Evolutionary conservation across 1,284 basidiomycete species (phyloP), one percentile per base, ranked within the genome.

Genomic region (Ceratobasidium sp.): DNA sequence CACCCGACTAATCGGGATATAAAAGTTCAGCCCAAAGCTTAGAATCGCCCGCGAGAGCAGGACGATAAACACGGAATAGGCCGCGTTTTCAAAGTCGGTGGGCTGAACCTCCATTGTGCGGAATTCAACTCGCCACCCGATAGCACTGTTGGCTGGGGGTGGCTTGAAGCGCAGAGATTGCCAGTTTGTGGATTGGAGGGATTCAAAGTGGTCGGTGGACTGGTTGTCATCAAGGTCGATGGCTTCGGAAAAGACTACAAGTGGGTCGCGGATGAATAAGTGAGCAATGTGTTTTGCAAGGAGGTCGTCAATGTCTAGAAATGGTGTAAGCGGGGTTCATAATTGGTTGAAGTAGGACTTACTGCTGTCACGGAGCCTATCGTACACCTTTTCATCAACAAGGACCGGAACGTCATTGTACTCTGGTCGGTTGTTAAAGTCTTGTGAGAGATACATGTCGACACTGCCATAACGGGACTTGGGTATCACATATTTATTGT

Each of bases 141-240:
- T 98, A 20, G 87, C 78, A 1, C 94, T 94, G 69, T 93, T 89
- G 1, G 92, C 89, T 34, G 95, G 94, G 6, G 97, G 97, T 25
- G 97, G 97, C 79, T 99, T 99, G 86, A 99, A 99, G 34, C 97
- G 88, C 68, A 99, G 85, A 0, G 97, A 98, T 81, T 99, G 97
- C 97, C 97, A 99, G 78, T 99, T 99, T 8, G 97, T 99, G 5
- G 95, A 97, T 86, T 99, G 97, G 38, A 55, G 52, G 7, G 10
- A 32, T 42, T 47, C 43, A 12, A 68, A 64, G 13, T 25, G 50
- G 7, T 64, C 57, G 25, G 52, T 34, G n/a, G 50, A 57, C 10
- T 40, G 17, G 25, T 82, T 80, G 77, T 99, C 94, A 77, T 98
- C 92, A 78, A 96, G 94, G 74, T 97, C 85, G 69, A 98, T 87